Evolutionary conservation across 192 early-diverging fungal genomes (phyloP).

Genomic region (Spinellus fusiger): DNA sequence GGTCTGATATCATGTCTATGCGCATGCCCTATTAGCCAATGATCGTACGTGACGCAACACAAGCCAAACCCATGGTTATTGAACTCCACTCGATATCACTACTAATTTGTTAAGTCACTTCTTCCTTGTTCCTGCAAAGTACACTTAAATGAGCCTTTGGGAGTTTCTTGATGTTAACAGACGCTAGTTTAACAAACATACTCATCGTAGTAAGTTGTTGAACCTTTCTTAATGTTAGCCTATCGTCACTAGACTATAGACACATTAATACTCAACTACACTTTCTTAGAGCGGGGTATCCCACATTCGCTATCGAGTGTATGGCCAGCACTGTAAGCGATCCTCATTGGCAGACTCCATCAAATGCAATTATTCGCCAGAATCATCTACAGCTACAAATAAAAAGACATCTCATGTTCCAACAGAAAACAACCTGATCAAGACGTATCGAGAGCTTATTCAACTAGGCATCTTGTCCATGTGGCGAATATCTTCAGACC

Average conservation of each 20-base stretch:
- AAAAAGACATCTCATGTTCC: not conserved
- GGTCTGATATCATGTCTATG: not conserved
- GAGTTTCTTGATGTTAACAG: constrained; percentile 19
- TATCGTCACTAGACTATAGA: not conserved
- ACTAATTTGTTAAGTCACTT: not conserved
- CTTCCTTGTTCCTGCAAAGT: not conserved
- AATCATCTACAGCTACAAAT: constrained; percentile 2
- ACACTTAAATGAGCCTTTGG: constrained; percentile 1
- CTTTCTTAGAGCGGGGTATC: constrained; percentile 26
- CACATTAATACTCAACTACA: not conserved
- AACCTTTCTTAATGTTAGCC: not conserved
- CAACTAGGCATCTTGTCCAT: constrained; percentile 6
- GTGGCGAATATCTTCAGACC: constrained; percentile 8
- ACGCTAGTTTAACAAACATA: constrained; percentile 31
- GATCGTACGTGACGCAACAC: not conserved
- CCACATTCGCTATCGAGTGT: constrained; percentile 31
- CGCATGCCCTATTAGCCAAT: not conserved
- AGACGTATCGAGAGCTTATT: constrained; percentile 9
- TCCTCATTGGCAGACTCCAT: constrained; percentile 10
- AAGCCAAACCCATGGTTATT: not conserved
- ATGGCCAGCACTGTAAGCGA: constrained; percentile 18
- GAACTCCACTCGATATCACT: not conserved
- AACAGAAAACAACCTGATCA: constrained; percentile 13
- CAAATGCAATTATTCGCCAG: not conserved
- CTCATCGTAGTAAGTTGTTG: constrained; percentile 17